phyloP scores from a whole-genome alignment of 345 rosid species.

The Rubroshorea leprosula region DNA sequence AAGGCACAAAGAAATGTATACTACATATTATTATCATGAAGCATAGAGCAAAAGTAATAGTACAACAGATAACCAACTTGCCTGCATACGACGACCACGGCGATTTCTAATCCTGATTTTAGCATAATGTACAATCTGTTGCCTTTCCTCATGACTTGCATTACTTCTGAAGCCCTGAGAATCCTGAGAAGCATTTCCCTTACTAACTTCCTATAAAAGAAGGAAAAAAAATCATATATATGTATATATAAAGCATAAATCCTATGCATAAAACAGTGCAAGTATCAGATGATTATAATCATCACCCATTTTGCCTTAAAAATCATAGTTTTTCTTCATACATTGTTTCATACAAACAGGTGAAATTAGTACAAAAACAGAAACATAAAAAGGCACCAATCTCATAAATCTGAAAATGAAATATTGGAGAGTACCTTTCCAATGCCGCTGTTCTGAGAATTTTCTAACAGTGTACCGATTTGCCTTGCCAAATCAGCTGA shows the following conservation, averaged over 20 bases:
- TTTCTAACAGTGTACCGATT: slow-evolving; percentile 58
- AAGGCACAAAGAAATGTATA: slow-evolving; percentile 7
- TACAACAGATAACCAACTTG: slow-evolving; percentile 18
- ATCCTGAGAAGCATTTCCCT: slow-evolving; percentile 23
- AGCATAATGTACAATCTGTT: slow-evolving; percentile 51
- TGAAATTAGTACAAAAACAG: too few species aligned
- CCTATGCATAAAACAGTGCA: too few species aligned
- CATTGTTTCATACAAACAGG: too few species aligned
- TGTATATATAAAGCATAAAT: too few species aligned
- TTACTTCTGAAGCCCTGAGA: slow-evolving; percentile 13
- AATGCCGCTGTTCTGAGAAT: slow-evolving; percentile 32
- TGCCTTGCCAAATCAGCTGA: slow-evolving; percentile 91
- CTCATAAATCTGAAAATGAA: neutral
- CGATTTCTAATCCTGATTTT: slow-evolving; percentile 75
- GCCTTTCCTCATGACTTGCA: slow-evolving; percentile 41
- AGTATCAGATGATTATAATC: too few species aligned
- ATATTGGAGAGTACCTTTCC: slow-evolving; percentile 39
- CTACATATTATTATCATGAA: too few species aligned
- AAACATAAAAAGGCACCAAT: too few species aligned
- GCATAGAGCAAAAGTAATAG: neutral
- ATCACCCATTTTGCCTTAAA: too few species aligned
- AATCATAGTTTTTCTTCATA: too few species aligned
- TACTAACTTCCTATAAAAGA: slow-evolving; percentile 32
- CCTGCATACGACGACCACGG: slow-evolving; percentile 78
- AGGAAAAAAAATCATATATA: neutral